A percentile compares a stretch with the other conserved stretches of the same genome.
phyloP scores from a whole-genome alignment of 805 yeast genomes.

The Teunomyces atbi region DNA sequence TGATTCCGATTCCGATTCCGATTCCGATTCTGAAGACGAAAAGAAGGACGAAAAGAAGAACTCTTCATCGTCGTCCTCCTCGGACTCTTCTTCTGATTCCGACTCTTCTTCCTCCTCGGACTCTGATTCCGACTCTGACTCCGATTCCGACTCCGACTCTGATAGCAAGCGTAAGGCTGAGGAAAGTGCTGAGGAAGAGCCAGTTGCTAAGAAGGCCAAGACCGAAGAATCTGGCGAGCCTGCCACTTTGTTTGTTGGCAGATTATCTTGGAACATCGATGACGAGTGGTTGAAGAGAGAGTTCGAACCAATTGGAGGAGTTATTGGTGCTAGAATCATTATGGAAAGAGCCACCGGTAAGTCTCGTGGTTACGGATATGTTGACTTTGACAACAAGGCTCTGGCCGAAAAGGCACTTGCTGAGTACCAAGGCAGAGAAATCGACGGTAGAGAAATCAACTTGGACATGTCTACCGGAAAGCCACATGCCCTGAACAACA shows the following conservation, averaged over 20 bases:
- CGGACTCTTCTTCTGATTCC: conserved; percentile 17
- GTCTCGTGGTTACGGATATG: conserved; percentile 97
- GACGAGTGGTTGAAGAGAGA: conserved; percentile 90
- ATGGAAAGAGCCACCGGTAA: conserved; percentile 88
- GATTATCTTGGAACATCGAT: conserved; percentile 96
- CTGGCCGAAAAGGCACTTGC: conserved; percentile 83
- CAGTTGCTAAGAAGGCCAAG: conserved; percentile 54
- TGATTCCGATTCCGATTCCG: conserved; percentile 22
- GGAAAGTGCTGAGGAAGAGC: conserved; percentile 19
- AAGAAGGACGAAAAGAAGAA: conserved; percentile 4
- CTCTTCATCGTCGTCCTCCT: conserved; percentile 8
- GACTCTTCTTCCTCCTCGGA: conserved; percentile 14
- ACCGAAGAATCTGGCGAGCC: conserved; percentile 52
- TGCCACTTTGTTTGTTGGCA: conserved; percentile 92
- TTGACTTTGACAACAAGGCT: conserved; percentile 78
- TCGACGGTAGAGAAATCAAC: conserved; percentile 96
- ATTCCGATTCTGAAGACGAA: conserved; percentile 25
- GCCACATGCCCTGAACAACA: conserved; percentile 58
- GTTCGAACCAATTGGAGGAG: conserved; percentile 82
- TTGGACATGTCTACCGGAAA: conserved; percentile 87
- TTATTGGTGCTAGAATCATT: conserved; percentile 85
- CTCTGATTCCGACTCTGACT: conserved; percentile 28
- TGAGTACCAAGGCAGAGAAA: conserved; percentile 87
- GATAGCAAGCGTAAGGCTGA: conserved; percentile 27
- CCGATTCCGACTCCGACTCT: conserved; percentile 12